Conservation (phyloP, 148 eudicot species). For the Hydrangea macrophylla region DNA sequence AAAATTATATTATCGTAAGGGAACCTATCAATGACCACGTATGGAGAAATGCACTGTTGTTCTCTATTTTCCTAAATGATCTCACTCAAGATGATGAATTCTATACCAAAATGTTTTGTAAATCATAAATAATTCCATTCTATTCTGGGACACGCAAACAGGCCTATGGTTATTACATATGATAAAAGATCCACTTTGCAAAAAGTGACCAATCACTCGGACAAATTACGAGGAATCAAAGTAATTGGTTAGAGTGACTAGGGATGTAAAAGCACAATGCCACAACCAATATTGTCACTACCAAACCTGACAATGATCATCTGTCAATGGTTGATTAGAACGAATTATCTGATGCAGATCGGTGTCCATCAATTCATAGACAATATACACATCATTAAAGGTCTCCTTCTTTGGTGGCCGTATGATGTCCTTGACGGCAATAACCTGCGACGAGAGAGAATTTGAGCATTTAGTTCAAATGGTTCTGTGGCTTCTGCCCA, state of each 20-base stretch:
- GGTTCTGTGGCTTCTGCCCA: neutral
- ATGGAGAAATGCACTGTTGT: no score
- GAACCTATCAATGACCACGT: no score
- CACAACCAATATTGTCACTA: neutral
- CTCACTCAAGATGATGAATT: no score
- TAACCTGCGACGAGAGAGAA: constrained; percentile 33
- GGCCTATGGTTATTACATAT: no score
- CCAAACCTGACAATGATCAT: constrained; percentile 63
- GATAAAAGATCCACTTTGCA: no score
- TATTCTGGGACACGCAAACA: no score
- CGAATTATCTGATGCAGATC: constrained; percentile 77
- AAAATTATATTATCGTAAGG: no score
- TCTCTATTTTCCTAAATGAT: no score
- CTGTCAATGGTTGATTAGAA: constrained; percentile 55
- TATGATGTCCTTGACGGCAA: constrained; percentile 64
- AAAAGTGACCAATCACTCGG: neutral
- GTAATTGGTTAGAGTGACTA: neutral
- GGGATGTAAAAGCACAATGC: neutral
- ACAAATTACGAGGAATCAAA: constrained; percentile 7
- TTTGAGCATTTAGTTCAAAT: constrained; percentile 7
- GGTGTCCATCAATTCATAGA: constrained; percentile 79
- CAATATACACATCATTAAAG: constrained; percentile 70
- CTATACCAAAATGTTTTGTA: no score
- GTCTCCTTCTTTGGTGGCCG: constrained; percentile 59
- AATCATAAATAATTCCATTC: no score